Percentiles rank a stretch among this genome's conserved stretches.
Conservation (phyloP, 176 grass and related monocot genomes). For the Metroxylon sagu region DNA sequence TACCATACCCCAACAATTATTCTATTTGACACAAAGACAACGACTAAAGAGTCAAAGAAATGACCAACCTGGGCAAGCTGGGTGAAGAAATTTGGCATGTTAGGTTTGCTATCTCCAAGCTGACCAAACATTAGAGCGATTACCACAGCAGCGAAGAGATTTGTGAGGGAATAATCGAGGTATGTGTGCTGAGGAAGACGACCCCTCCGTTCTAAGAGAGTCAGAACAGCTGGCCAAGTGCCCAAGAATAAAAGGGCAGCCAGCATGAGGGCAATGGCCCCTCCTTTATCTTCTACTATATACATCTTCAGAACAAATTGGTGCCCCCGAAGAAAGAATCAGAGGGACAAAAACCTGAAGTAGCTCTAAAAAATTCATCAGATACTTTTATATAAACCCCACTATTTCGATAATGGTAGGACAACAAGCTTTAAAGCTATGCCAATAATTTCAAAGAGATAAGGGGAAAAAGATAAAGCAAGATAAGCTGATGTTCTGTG, state of each 20-base stretch:
- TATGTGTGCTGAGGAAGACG: slow-evolving; percentile 91
- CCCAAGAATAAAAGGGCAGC: slow-evolving; percentile 61
- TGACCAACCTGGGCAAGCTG: slow-evolving; percentile 52
- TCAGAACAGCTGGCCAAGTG: slow-evolving; percentile 87
- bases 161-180: slow-evolving; percentile 75
- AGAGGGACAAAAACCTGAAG: too few relatives aligned
- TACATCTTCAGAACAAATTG: slow-evolving; percentile 44
- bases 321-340: too few relatives aligned
- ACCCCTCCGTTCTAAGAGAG: slow-evolving; percentile 73
- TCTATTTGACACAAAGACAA: too few relatives aligned
- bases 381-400: too few relatives aligned
- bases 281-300: slow-evolving; percentile 56
- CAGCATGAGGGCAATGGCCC: slow-evolving; percentile 63
- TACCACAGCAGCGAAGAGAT: slow-evolving; percentile 72
- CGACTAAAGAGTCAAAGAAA: not conserved
- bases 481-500: too few relatives aligned
- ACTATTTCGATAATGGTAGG: too few relatives aligned
- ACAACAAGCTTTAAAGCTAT: too few relatives aligned
- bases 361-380: too few relatives aligned
- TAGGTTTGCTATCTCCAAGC: slow-evolving; percentile 42
- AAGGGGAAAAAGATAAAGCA: too few relatives aligned
- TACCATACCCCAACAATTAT: too few relatives aligned
- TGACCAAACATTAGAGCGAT: slow-evolving; percentile 74
- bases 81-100: slow-evolving; percentile 75
- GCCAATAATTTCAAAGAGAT: too few relatives aligned